These are phyloP conservation scores for Sporopachydermia lactativora DNA, from an alignment of 805 yeast species.

Conservation along the genomic window DNA sequence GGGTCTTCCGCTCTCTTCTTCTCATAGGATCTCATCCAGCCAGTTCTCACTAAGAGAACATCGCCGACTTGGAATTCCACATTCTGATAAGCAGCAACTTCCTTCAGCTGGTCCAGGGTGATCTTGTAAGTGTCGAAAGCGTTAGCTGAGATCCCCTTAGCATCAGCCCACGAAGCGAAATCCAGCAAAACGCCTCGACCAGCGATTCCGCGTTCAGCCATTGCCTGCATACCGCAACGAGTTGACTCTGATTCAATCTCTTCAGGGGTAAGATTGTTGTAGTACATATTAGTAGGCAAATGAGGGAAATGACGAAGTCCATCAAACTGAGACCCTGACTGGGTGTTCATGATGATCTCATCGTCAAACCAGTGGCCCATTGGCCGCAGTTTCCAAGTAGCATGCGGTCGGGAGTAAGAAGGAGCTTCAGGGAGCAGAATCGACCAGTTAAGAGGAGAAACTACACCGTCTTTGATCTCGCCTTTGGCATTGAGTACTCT, in stretches of 20 bases:
- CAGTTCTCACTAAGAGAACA: conserved; percentile 18
- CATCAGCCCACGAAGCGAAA: conserved; percentile 18
- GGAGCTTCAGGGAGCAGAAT: conserved; percentile 12
- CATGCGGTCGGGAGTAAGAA: conserved; percentile 12
- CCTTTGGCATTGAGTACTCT: conserved; percentile 8
- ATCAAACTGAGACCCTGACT: conserved; percentile 19
- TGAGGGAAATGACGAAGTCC: conserved; percentile 18
- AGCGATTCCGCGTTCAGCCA: conserved; percentile 19
- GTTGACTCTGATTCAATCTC: conserved; percentile 11
- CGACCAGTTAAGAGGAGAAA: conserved; percentile 13
- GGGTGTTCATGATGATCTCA: conserved; percentile 15
- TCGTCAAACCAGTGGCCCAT: conserved; percentile 12
- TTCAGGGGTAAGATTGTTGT: conserved; percentile 12
- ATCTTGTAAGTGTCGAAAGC: conserved; percentile 16
- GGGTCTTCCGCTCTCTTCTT: conserved; percentile 3
- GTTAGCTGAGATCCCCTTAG: conserved; percentile 14
- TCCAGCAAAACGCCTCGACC: conserved; percentile 22
- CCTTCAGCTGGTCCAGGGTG: conserved; percentile 12
- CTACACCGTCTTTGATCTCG: conserved; percentile 9
- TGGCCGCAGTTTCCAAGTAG: neutral
- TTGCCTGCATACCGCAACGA: conserved; percentile 11
- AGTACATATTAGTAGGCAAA: conserved; percentile 9
- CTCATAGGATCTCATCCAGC: conserved; percentile 17
- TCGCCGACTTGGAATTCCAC: conserved; percentile 18
- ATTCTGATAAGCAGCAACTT: conserved; percentile 12